Evolutionary conservation across 139 green algal species (phyloP).

Genomic region (Coelastrella sp.): DNA sequence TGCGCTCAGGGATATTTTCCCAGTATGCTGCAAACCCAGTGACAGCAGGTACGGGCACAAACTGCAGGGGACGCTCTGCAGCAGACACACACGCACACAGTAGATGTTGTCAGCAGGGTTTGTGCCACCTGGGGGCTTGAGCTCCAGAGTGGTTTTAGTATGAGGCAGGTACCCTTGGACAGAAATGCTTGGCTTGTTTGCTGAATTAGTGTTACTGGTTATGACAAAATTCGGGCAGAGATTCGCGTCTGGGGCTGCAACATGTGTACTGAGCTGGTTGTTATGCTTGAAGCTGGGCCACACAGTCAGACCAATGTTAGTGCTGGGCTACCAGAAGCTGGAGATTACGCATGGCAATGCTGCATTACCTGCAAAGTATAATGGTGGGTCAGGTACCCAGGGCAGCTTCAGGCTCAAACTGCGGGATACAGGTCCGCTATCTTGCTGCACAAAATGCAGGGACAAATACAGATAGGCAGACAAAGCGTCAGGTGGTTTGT

Average conservation of each 20-base stretch:
- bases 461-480: not conserved
- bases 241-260: too few relatives aligned
- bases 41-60: conserved; percentile 14
- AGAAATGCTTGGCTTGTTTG: too few relatives aligned
- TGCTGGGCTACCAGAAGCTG: not conserved
- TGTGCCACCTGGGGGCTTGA: not conserved
- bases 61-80: not conserved
- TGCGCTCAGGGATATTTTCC: conserved; percentile 47
- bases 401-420: not conserved
- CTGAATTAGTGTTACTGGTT: too few relatives aligned
- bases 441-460: not conserved
- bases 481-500: not conserved
- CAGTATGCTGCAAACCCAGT: conserved; percentile 56
- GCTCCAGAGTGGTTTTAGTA: too few relatives aligned
- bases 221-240: too few relatives aligned
- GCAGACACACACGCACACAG: not conserved
- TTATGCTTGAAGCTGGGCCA: too few relatives aligned
- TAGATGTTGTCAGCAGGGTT: not conserved
- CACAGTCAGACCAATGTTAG: not conserved
- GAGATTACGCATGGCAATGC: not conserved
- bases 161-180: too few relatives aligned
- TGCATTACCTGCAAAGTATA: conserved; percentile 18
- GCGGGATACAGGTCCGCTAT: not conserved
- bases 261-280: too few relatives aligned
- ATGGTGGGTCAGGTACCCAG: conserved; percentile 6